Evolutionary conservation across 2,329 filamentous ascomycete species (phyloP).

Genomic region (Trichoderma pleuroti): DNA sequence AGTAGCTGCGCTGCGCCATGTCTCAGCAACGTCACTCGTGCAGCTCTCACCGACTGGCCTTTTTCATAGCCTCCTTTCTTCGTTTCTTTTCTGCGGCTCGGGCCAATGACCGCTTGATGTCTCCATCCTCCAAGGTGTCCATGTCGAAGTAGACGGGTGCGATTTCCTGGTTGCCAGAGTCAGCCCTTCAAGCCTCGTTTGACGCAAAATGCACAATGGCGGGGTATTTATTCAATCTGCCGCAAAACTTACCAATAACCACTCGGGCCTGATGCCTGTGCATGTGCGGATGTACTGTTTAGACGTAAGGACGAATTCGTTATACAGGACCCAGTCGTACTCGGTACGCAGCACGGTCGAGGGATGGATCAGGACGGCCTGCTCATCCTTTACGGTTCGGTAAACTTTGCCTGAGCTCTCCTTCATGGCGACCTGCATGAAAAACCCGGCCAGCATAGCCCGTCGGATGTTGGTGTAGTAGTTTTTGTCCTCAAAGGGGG

Average conservation of each 20-base stretch:
- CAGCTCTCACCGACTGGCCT: slow-evolving; percentile 39
- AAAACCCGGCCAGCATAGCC: slow-evolving; percentile 90
- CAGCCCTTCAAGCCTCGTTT: slow-evolving; percentile 2
- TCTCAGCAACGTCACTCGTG: background rate
- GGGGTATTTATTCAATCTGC: background rate
- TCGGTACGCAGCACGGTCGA: slow-evolving; percentile 86
- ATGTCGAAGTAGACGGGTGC: slow-evolving; percentile 91
- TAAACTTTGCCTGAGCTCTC: slow-evolving; percentile 87
- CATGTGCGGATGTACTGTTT: slow-evolving; percentile 98
- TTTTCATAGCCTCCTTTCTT: slow-evolving; percentile 54
- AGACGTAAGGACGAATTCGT: slow-evolving; percentile 95
- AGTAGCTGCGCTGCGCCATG: background rate
- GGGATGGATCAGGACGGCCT: slow-evolving; percentile 88
- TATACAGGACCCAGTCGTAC: slow-evolving; percentile 95
- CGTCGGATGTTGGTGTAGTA: slow-evolving; percentile 98
- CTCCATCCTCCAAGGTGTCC: slow-evolving; percentile 75
- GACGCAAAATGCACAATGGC: background rate
- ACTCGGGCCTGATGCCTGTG: slow-evolving; percentile 87
- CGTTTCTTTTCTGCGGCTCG: slow-evolving; percentile 58
- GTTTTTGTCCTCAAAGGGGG: slow-evolving; percentile 88
- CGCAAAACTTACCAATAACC: slow-evolving; percentile 70
- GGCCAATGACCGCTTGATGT: slow-evolving; percentile 68
- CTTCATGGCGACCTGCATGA: slow-evolving; percentile 98
- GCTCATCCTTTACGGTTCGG: slow-evolving; percentile 93
- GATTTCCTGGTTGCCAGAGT: slow-evolving; percentile 63